Percentiles rank a stretch among this genome's conserved stretches.
Evolutionary conservation across 2,329 filamentous ascomycete genomes (phyloP).

Genomic region (Pseudogymnoascus sp.): DNA sequence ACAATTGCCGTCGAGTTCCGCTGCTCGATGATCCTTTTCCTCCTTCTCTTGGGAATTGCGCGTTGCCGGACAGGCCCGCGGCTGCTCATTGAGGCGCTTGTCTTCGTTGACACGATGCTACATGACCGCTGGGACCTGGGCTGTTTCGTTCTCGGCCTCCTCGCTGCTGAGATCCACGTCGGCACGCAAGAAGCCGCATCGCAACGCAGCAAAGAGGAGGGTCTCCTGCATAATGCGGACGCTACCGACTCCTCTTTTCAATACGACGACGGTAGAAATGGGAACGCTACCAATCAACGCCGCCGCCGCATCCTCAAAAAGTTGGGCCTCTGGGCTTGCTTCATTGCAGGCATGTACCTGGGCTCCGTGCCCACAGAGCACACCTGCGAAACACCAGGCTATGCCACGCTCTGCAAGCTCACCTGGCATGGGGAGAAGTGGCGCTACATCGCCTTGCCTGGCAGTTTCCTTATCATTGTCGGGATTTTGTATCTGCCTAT

Average conservation of each 20-base stretch:
- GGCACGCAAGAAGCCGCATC: not conserved
- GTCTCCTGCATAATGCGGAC: not conserved
- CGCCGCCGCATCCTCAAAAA: not conserved
- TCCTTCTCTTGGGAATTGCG: constrained; percentile 28
- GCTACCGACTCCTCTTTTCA: not conserved
- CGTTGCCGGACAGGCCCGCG: constrained; percentile 14
- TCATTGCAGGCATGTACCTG: constrained; percentile 1
- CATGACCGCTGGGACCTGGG: constrained; percentile 6
- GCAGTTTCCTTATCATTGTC: not conserved
- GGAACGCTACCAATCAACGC: not conserved
- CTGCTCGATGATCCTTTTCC: constrained; percentile 32
- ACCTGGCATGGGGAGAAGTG: not conserved
- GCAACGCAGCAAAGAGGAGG: not conserved
- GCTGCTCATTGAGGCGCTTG: constrained; percentile 1
- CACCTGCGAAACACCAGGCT: not conserved
- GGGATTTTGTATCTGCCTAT: not conserved
- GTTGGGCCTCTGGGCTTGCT: not conserved
- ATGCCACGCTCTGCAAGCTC: not conserved
- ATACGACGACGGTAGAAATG: not conserved
- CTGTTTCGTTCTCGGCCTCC: not conserved
- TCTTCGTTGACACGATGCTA: not conserved
- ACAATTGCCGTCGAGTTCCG: constrained; percentile 34
- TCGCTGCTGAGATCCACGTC: constrained; percentile 2
- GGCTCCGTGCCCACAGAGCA: constrained; percentile 4
- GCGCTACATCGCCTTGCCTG: constrained; percentile 1